A percentile compares a stretch with the other conserved stretches of the same genome.
phyloP scores from a whole-genome alignment of 2,329 filamentous ascomycete genomes.

The Fusarium liriodendri region DNA sequence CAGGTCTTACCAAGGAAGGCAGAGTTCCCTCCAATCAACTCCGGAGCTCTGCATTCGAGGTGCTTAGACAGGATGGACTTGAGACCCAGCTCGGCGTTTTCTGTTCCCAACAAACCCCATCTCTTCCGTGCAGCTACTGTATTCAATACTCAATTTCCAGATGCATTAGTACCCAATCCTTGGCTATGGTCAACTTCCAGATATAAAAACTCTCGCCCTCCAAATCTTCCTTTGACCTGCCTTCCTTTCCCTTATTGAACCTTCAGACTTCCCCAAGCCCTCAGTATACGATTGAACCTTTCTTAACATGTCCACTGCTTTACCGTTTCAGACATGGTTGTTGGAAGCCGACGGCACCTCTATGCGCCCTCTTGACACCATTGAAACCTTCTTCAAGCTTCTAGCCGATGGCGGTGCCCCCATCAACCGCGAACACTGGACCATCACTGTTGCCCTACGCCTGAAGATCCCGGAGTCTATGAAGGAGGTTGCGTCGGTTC shows the following conservation, averaged over 20 bases:
- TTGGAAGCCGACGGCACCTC: neutral
- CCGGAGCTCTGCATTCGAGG: neutral
- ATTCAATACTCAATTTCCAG: neutral
- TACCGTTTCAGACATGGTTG: neutral
- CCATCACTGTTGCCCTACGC: constrained; percentile 38
- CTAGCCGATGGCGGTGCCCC: constrained; percentile 41
- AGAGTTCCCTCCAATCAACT: neutral
- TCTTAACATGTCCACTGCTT: neutral
- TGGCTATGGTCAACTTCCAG: neutral
- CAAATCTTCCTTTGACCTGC: neutral
- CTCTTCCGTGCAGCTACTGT: neutral
- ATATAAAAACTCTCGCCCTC: neutral
- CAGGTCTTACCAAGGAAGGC: neutral
- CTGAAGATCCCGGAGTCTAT: constrained; percentile 33
- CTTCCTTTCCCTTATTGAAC: neutral
- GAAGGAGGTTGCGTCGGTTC: constrained; percentile 25
- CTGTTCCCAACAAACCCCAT: neutral
- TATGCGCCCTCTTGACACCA: constrained; percentile 20
- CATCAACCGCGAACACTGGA: constrained; percentile 48
- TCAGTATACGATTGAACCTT: neutral
- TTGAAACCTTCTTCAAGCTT: constrained; percentile 46
- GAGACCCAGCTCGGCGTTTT: neutral
- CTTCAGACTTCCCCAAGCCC: neutral
- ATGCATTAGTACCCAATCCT: neutral
- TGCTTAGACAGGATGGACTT: neutral